Evolutionary conservation across 176 grass and related monocot species (phyloP), one percentile per base, ranked within the genome.

Genomic region (Saccharum spontaneum): DNA sequence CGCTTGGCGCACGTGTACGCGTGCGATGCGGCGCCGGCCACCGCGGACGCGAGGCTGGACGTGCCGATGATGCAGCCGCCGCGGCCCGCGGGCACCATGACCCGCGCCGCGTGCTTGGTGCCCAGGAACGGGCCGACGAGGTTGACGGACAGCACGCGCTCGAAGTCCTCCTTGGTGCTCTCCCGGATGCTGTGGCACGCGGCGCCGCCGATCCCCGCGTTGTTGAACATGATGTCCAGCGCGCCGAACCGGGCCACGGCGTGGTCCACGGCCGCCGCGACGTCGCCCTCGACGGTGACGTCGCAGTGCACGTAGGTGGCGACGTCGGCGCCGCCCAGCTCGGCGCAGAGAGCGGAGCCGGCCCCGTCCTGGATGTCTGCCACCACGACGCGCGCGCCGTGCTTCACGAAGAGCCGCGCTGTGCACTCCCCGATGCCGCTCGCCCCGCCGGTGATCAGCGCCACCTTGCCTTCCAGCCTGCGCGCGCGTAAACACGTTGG

Each of bases 161-260:
- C 88, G 85, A 90, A 90, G 85, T 90, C 63, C 23, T 62, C 81
- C 78, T 86, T 86, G 78, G 69, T 80, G 86, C 41, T 85, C 44
- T 92, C 77, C 26, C 36, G 76, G 62, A 92, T 89, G 81, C 2
- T 78, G 82, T 87, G 74, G 85, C 89, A 91, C 40, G 75, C 48
- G n/a, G 55, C 84, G 15, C 84, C 88, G 64, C 88, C 71, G 83
- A 89, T 84, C 7, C 91, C 91, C 11, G 91, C 91, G 76, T 90
- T 92, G 87, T 87, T 92, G 90, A 86, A 90, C 87, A 92, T 92
- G 69, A 92, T 20, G 69, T 92, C 90, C 4, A 92, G 80, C 18
- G 16, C 43, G 7, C 90, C 90, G 81, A 76, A 87, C 40, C 62
- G 68, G 16, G 86, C 37, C 61, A 92, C 80, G 74, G 90, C 45